A percentile compares a stretch with the other conserved stretches of the same genome.
Evolutionary conservation across 495 filamentous ascomycete species (phyloP).

Genomic region (Xylaria sp.): DNA sequence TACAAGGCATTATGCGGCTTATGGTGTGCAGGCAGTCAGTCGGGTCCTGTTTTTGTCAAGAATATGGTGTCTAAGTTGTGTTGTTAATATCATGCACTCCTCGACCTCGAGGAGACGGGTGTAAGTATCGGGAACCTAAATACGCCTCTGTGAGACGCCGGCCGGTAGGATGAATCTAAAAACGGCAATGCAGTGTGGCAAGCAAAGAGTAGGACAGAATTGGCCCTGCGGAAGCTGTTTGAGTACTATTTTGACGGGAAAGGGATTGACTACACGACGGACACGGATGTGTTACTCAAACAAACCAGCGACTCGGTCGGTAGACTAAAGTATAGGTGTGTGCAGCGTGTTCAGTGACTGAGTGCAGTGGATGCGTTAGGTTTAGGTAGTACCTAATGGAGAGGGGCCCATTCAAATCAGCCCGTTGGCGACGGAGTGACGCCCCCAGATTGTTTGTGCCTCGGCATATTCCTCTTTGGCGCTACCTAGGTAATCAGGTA

Average conservation of each 20-base stretch:
- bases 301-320: background rate
- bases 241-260: background rate
- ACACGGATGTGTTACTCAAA: background rate
- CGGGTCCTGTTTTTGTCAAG: background rate
- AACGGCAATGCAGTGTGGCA: background rate
- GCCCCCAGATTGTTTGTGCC: slow-evolving; percentile 11
- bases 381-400: too few relatives aligned
- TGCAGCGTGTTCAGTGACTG: too few relatives aligned
- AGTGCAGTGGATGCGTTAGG: too few relatives aligned
- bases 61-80: background rate
- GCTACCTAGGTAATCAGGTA: too few relatives aligned
- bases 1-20: slow-evolving; percentile 22
- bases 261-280: slow-evolving; percentile 7
- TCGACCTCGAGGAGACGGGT: background rate
- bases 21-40: background rate
- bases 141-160: background rate
- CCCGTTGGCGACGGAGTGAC: slow-evolving; percentile 4
- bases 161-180: background rate
- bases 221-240: background rate
- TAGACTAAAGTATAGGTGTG: background rate
- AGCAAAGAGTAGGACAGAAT: background rate
- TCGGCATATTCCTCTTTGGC: slow-evolving; percentile 19
- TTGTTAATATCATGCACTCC: background rate
- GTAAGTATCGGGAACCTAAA: background rate
- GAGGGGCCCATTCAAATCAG: background rate